These are phyloP conservation scores for Gossypium mustelinum DNA, from an alignment of 345 rosid species.

Conservation along the genomic window DNA sequence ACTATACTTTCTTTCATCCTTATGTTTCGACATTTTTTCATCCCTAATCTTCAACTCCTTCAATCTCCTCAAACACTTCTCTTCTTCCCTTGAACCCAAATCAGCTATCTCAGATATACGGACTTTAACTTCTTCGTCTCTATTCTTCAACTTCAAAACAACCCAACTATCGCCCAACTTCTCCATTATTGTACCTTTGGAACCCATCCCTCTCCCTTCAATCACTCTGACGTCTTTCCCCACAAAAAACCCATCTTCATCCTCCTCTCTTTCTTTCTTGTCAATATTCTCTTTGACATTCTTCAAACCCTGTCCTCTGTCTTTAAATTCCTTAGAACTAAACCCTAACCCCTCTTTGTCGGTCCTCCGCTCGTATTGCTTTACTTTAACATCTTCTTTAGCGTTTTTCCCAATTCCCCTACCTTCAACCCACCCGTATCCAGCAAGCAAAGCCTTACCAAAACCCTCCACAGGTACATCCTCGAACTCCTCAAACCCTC, in stretches of 20 bases:
- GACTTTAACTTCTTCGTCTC: slow-evolving; percentile 41
- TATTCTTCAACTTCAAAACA: slow-evolving; percentile 41
- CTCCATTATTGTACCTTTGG: slow-evolving; percentile 52
- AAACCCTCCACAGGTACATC: slow-evolving; percentile 76
- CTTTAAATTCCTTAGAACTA: slow-evolving; percentile 10
- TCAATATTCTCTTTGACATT: slow-evolving; percentile 11
- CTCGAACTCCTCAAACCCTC: slow-evolving; percentile 52
- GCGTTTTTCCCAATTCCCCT: slow-evolving; percentile 74
- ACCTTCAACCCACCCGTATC: slow-evolving; percentile 87
- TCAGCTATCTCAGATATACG: slow-evolving; percentile 47
- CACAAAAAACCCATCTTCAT: slow-evolving; percentile 31
- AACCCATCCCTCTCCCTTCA: slow-evolving; percentile 46
- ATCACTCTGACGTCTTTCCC: slow-evolving; percentile 66
- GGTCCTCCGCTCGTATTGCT: slow-evolving; percentile 48
- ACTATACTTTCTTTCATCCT: slow-evolving; percentile 25
- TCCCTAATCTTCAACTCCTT: slow-evolving; percentile 33
- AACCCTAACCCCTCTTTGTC: slow-evolving; percentile 60
- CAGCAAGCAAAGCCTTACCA: slow-evolving; percentile 67
- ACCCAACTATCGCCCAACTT: slow-evolving; percentile 23
- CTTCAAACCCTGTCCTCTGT: slow-evolving; percentile 11
- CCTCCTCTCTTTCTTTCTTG: slow-evolving; percentile 10
- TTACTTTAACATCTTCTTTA: slow-evolving; percentile 62
- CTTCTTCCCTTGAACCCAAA: slow-evolving; percentile 68
- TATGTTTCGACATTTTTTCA: slow-evolving; percentile 2
- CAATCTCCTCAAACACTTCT: slow-evolving; percentile 50